A percentile compares a stretch with the other conserved stretches of the same genome.
Evolutionary conservation across 192 early-diverging fungal species (phyloP).

Genomic region (Linnemannia schmuckeri): DNA sequence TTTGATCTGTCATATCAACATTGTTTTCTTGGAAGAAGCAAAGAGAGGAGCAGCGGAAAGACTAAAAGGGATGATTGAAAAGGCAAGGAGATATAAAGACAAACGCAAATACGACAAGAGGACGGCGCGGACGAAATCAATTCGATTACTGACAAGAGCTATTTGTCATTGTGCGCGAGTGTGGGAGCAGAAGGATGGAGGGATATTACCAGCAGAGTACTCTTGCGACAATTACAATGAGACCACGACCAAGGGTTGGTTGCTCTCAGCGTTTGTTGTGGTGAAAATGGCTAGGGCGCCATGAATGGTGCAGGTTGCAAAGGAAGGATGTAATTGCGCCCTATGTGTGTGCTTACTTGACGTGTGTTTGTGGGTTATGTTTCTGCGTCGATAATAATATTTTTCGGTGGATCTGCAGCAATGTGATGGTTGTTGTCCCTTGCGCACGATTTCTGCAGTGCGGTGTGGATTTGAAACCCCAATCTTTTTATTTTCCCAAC

Average conservation of each 20-base stretch:
- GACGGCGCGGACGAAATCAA: background rate
- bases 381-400: no score
- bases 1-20: background rate
- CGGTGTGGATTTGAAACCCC: slow-evolving; percentile 4
- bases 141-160: background rate
- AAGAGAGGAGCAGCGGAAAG: background rate
- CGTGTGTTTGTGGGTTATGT: background rate
- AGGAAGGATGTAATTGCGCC: background rate
- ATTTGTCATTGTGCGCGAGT: background rate
- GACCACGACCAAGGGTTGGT: background rate
- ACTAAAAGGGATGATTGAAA: background rate
- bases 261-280: background rate
- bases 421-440: background rate
- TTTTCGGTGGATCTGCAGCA: background rate
- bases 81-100: background rate
- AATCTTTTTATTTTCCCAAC: background rate
- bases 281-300: background rate
- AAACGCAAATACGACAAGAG: background rate
- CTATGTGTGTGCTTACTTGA: background rate
- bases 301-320: background rate
- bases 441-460: background rate
- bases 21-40: background rate
- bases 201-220: background rate
- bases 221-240: background rate
- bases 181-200: background rate